phyloP scores from a whole-genome alignment of 2,329 filamentous ascomycete species.

The Mycosphaerella sp. region DNA sequence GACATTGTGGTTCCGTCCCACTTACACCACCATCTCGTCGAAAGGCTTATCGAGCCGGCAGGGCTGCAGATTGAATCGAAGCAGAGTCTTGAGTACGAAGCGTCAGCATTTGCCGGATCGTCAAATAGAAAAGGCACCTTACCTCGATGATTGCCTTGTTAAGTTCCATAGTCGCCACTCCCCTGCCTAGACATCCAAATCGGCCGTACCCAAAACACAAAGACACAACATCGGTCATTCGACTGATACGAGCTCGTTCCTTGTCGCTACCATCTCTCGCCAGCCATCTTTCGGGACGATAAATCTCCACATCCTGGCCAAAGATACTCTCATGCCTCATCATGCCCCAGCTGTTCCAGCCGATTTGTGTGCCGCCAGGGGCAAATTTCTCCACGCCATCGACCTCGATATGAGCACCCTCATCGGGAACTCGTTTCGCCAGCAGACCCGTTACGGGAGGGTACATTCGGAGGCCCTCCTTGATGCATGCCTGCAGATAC shows the following conservation, averaged over 20 bases:
- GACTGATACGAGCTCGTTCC: constrained; percentile 27
- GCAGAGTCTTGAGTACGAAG: constrained; percentile 26
- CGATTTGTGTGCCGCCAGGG: constrained; percentile 36
- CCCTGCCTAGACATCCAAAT: constrained; percentile 36
- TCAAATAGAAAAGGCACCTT: constrained; percentile 5
- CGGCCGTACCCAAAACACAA: constrained; percentile 35
- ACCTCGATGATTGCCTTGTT: constrained; percentile 38
- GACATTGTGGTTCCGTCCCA: too few species aligned
- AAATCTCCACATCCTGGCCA: constrained; percentile 36
- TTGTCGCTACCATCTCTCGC: constrained; percentile 25
- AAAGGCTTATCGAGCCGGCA: constrained; percentile 36
- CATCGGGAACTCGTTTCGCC: constrained; percentile 35
- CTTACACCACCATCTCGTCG: constrained; percentile 31
- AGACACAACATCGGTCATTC: constrained; percentile 35
- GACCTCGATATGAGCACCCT: constrained; percentile 33
- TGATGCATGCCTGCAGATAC: constrained; percentile 44
- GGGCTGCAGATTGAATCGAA: constrained; percentile 36
- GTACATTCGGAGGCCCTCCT: constrained; percentile 44
- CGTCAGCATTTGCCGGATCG: not conserved
- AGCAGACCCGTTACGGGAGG: constrained; percentile 38
- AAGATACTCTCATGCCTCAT: constrained; percentile 35
- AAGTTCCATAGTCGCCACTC: constrained; percentile 37
- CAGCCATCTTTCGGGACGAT: constrained; percentile 37
- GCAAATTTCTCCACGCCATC: constrained; percentile 35
- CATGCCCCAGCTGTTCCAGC: constrained; percentile 37